Percentiles rank a stretch among this genome's conserved stretches.
phyloP scores from a whole-genome alignment of 306 rosid genomes.

The Malus domestica region ASM211411v1 NC_041792.1:29042907-29043406 shows the following conservation, averaged over 20 bases:
- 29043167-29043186: constrained; percentile 88
- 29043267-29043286: constrained; percentile 94
- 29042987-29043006: background rate
- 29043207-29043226: constrained; percentile 94
- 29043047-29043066: background rate
- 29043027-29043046: constrained; percentile 12
- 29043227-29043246: constrained; percentile 67
- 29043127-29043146: constrained; percentile 92
- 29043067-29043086: background rate
- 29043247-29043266: constrained; percentile 86
- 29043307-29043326: constrained; percentile 71
- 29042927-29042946: background rate
- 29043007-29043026: background rate
- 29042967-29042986: background rate
- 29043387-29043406: constrained; percentile 88
- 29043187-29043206: constrained; percentile 82
- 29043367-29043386: too few species aligned
- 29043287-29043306: constrained; percentile 87
- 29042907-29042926: background rate
- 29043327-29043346: constrained; percentile 60
- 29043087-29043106: constrained; percentile 5
- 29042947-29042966: background rate
- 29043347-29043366: constrained; percentile 46
- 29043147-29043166: constrained; percentile 99
- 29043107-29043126: constrained; percentile 7